These are phyloP conservation scores for Solidago caesia DNA, from an alignment of 129 eudicot genomes.

Conservation along the genomic window DNA sequence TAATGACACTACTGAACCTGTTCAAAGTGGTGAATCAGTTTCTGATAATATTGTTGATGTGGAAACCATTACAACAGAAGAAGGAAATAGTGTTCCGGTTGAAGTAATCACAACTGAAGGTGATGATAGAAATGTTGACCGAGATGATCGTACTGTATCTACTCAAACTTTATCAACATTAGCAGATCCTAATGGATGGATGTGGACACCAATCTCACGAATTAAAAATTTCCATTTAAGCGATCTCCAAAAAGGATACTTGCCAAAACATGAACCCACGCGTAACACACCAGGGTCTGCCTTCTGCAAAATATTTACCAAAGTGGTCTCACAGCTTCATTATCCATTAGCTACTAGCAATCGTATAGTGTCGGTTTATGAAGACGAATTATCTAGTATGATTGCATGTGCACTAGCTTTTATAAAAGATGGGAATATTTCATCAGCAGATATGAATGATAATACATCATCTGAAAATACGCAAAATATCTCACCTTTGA, in stretches of 20 bases:
- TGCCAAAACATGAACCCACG: slow-evolving; percentile 49
- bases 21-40: slow-evolving; percentile 24
- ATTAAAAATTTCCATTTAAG: slow-evolving; percentile 49
- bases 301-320: slow-evolving; percentile 47
- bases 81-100: slow-evolving; percentile 7
- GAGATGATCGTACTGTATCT: slow-evolving; percentile 22
- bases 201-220: slow-evolving; percentile 66
- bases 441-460: slow-evolving; percentile 34
- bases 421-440: slow-evolving; percentile 36
- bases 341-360: slow-evolving; percentile 58
- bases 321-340: slow-evolving; percentile 69
- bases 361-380: slow-evolving; percentile 66
- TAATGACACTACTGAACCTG: slow-evolving; percentile 21
- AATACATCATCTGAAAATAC: slow-evolving; percentile 36
- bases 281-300: slow-evolving; percentile 36
- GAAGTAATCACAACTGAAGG: slow-evolving; percentile 42
- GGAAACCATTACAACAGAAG: slow-evolving; percentile 16
- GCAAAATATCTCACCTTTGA: slow-evolving; percentile 33
- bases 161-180: slow-evolving; percentile 22
- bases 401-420: slow-evolving; percentile 83
- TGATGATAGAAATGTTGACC: slow-evolving; percentile 25
- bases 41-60: slow-evolving; percentile 21
- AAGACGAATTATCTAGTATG: slow-evolving; percentile 79
- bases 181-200: slow-evolving; percentile 50
- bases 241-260: slow-evolving; percentile 54